These are phyloP conservation scores for Westerdykella sp. DNA, from an alignment of 2,329 filamentous ascomycete genomes.

Conservation along the genomic window DNA sequence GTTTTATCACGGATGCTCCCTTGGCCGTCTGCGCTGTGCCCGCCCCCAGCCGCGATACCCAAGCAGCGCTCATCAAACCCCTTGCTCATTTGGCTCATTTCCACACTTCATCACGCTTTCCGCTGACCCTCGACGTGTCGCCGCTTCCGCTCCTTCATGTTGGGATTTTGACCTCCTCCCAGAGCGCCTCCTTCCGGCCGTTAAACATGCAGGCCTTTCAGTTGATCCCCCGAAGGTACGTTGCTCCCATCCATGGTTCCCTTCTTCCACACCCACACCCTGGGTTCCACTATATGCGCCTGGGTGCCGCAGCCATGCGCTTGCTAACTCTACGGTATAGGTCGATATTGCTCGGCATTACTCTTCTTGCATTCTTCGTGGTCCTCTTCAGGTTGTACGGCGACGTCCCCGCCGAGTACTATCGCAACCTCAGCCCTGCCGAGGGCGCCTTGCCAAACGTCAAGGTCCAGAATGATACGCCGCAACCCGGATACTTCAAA, in stretches of 20 bases:
- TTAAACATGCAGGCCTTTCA: conserved; percentile 7
- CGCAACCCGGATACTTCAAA: conserved; percentile 30
- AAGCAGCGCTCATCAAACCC: no score
- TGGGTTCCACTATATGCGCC: not conserved
- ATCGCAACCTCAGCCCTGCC: conserved; percentile 19
- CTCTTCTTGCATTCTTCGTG: conserved; percentile 15
- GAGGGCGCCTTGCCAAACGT: conserved; percentile 10
- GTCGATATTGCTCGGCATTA: conserved; percentile 16
- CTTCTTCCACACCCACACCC: not conserved
- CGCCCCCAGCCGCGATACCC: no score
- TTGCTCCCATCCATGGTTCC: not conserved
- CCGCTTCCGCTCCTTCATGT: no score
- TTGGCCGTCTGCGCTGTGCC: no score
- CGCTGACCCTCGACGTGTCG: no score
- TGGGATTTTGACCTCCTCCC: no score
- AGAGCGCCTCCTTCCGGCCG: no score
- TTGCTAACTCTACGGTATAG: conserved; percentile 8
- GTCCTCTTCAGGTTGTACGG: conserved; percentile 21
- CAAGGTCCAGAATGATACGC: conserved; percentile 16
- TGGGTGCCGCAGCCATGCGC: not conserved
- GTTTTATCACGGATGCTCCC: no score
- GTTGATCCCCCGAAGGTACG: conserved; percentile 7
- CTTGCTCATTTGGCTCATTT: no score
- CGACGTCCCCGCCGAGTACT: conserved; percentile 22
- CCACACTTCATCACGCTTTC: no score